A percentile compares a stretch with the other conserved stretches of the same genome.
Conservation (phyloP, 2,329 filamentous ascomycete species). For the Colletotrichum sp. region DNA sequence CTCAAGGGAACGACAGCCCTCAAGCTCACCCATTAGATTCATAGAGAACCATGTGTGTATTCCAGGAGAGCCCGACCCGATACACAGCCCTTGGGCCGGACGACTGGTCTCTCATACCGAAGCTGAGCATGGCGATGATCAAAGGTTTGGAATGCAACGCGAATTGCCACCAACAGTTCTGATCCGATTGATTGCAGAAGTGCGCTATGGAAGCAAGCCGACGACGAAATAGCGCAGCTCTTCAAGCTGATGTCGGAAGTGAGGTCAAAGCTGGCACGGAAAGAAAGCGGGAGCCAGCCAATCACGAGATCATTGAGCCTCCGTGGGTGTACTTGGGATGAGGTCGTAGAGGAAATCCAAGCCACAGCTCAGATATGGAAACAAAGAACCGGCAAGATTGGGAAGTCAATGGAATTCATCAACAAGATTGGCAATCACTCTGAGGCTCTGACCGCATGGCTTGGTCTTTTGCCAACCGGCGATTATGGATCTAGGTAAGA, state of each 20-base stretch:
- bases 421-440: conserved; percentile 3
- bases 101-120: not conserved
- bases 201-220: conserved; percentile 11
- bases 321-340: not conserved
- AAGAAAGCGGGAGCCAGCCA: not conserved
- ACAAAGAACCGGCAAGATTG: not conserved
- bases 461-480: not conserved
- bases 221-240: conserved; percentile 9
- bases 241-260: conserved; percentile 19
- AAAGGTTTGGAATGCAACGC: not conserved
- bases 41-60: not conserved
- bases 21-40: not conserved
- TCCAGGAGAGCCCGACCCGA: not conserved
- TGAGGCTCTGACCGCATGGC: not conserved
- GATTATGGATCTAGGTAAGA: not conserved
- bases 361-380: not conserved
- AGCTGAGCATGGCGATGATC: not conserved
- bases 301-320: not conserved
- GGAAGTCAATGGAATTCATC: not conserved
- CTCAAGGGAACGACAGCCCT: not conserved
- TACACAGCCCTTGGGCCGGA: not conserved
- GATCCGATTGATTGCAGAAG: not conserved
- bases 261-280: not conserved
- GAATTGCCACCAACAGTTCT: not conserved
- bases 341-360: not conserved